Evolutionary conservation across 257 asterid genomes (phyloP).

Genomic region (Solanum stenotomum): DNA sequence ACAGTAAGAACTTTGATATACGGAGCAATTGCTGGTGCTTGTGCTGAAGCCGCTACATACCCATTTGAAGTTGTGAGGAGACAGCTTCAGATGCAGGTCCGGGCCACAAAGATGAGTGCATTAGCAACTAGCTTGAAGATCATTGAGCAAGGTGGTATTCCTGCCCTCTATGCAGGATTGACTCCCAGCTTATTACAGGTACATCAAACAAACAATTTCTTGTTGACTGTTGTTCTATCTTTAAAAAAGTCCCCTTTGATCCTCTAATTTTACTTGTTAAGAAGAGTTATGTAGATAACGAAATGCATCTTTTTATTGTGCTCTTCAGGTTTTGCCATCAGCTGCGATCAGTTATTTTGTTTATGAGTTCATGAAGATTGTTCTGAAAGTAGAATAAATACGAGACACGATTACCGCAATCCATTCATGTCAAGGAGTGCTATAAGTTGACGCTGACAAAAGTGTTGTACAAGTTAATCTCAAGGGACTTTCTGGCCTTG

Average conservation of each 20-base stretch:
- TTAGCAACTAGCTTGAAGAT: conserved; percentile 67
- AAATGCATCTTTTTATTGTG: neutral
- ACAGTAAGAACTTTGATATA: conserved; percentile 62
- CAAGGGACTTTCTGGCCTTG: neutral
- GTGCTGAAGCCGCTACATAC: conserved; percentile 93
- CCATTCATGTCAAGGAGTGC: neutral
- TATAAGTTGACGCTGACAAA: conserved; percentile 5
- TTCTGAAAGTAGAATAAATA: conserved; percentile 69
- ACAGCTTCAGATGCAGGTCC: conserved; percentile 95
- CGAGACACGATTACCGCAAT: neutral
- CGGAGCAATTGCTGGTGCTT: conserved; percentile 95
- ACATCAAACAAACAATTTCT: neutral
- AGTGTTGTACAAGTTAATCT: neutral
- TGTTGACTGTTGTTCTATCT: neutral
- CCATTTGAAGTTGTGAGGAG: conserved; percentile 98
- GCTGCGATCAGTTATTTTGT: conserved; percentile 95
- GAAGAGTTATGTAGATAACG: neutral
- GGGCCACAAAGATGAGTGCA: conserved; percentile 68
- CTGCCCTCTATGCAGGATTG: conserved; percentile 84
- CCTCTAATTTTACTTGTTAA: neutral
- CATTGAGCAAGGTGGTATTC: conserved; percentile 83
- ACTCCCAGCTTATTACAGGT: conserved; percentile 96
- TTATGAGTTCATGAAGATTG: conserved; percentile 92
- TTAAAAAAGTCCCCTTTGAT: neutral
- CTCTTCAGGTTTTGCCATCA: conserved; percentile 84